phyloP scores from a whole-genome alignment of 352 stramenopile genomes.

The Phytophthora crassamura region DNA sequence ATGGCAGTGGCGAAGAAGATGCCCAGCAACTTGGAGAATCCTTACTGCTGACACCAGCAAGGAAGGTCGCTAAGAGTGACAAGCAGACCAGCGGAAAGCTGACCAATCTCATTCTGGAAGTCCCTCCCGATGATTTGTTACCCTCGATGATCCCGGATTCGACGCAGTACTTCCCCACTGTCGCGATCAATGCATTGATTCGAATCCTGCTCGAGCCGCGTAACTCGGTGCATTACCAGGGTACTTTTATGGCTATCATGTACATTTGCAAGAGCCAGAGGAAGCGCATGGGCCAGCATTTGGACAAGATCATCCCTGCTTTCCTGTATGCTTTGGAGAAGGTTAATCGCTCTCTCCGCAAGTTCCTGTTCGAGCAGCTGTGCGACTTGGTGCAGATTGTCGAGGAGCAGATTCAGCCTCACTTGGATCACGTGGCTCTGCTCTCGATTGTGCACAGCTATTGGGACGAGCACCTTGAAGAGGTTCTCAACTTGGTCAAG shows the following conservation, averaged over 20 bases:
- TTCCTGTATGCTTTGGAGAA: conserved; percentile 95
- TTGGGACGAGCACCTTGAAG: conserved; percentile 94
- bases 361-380: conserved; percentile 97
- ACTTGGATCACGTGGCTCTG: conserved; percentile 85
- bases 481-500: conserved; percentile 98
- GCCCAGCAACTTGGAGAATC: conserved; percentile 47
- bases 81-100: conserved; percentile 78
- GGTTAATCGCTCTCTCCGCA: conserved; percentile 87
- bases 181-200: conserved; percentile 97
- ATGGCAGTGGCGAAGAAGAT: conserved; percentile 58
- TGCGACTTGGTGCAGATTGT: conserved; percentile 97
- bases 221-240: conserved; percentile 96
- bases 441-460: conserved; percentile 85
- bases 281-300: conserved; percentile 93
- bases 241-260: conserved; percentile 98
- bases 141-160: conserved; percentile 87
- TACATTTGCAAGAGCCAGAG: conserved; percentile 98
- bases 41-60: conserved; percentile 55
- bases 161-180: conserved; percentile 97
- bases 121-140: conserved; percentile 76
- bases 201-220: conserved; percentile 97
- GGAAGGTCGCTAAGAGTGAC: conserved; percentile 70
- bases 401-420: conserved; percentile 95
- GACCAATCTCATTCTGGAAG: conserved; percentile 65
- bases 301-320: conserved; percentile 97